Base-by-base conservation (phyloP, 2,329 filamentous ascomycete species). In the Capronia coronata region DNA sequence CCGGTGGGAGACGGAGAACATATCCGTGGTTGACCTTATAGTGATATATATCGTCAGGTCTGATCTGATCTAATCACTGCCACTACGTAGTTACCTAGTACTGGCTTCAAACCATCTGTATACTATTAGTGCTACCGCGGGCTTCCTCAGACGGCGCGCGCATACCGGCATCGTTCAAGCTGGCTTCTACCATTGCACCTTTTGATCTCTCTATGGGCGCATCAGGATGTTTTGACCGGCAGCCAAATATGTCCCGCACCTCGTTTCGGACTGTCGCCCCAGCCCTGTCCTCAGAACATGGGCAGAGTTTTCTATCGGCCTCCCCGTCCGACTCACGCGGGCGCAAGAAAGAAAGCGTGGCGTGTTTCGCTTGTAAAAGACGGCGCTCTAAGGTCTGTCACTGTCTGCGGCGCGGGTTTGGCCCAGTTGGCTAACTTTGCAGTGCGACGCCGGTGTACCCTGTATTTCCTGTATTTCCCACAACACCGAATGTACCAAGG, bases 361-460 rank as follows among this genome's bases (percentile, higher is more conserved):
- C 51, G n/a, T 54, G 51, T 29, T 42, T 48, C 8, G 47, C 47
- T 2, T 54, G 51, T 23, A 49, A 44, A 22, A 43, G 37, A n/a
- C 46, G 46, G 4, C 46, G 46, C 8, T 45, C 46, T 10, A 46
- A 44, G 38, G 43, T 48, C 27, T 5, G 34, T 19, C 1, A 18
- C 5, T 18, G 2, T n/a, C 25, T 21, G 16, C 19, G 7, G 11
- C 38, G 39, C 2, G 13, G 8, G 2, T 13, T 13, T n/a, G 38
- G 19, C 21, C n/a, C n/a, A n/a, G n/a, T n/a, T 41, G 34, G 35
- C 48, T 37, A 10, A 42, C 14, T 54, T 41, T 56, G 5, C 48
- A 63, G 62, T 65, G 63, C 43, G 57, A 61, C 27, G 63, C 62
- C 1, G 60, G 57, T 29, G 55, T 61, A 2, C 63, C 63, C 8